Evolutionary conservation across 139 green algal genomes (phyloP), one percentile per base, ranked within the genome.

Genomic region (Trebouxia sp.): DNA sequence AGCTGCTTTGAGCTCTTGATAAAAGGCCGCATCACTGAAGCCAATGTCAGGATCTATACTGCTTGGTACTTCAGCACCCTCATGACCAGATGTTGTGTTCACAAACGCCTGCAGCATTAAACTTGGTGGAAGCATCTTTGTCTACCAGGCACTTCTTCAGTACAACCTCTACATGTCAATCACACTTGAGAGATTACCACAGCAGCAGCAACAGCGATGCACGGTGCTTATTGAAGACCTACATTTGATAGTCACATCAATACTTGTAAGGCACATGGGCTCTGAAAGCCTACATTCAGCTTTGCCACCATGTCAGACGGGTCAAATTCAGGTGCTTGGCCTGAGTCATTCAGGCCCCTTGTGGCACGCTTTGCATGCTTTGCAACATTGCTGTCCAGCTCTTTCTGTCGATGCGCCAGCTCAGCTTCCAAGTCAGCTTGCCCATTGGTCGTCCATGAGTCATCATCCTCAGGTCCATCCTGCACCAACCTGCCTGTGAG

Each of bases 41-140:
- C 41, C 32, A 11, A 41, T 37, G 17, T 70, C 62, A 65, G 39
- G 39, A 30, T 62, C 9, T n/a, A 26, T 20, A 11, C 12, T 35
- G 22, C 26, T n/a, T 5, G 80, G 80, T 30, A 92, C 65, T 70
- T 93, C 87, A 0, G 85, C 90, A 11, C 90, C 90, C 65, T 94
- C 86, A 28, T 81, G 38, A 8, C 84, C 79, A 11, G 89, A 74
- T 24, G 45, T 53, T 22, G 56, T 81, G 20, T 87, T 82, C 39
- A 94, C 42, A 81, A 94, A 94, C 0, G 58, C 74, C 66, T 85
- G 83, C 69, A 75, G 3, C 37, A 30, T 30, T 5, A 75, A 32
- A 50, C n/a, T 20, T 6, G 45, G 20, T 47, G 20, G 24, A n/a
- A n/a, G n/a, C n/a, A n/a, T n/a, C n/a, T n/a, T n/a, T n/a, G n/a